Evolutionary conservation across 2,329 filamentous ascomycete genomes (phyloP).

Genomic region (Xylaria sp.): DNA sequence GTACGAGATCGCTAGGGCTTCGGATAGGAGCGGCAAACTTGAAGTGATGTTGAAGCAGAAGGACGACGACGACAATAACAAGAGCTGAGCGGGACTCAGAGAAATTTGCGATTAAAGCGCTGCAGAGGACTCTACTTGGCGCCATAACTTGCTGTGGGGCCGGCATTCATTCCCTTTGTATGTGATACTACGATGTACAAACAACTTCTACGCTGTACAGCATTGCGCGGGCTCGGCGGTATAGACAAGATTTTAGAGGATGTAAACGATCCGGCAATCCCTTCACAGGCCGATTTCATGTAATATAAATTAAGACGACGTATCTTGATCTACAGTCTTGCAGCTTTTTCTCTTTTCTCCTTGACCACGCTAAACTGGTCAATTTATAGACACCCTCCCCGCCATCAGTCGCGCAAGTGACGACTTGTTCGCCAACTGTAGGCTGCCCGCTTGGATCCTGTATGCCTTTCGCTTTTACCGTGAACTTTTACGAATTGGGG

Average conservation of each 20-base stretch:
- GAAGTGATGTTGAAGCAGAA: constrained; percentile 51
- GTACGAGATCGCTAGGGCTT: constrained; percentile 64
- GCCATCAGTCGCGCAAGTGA: too few species aligned
- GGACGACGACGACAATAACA: constrained; percentile 41
- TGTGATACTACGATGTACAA: constrained; percentile 12
- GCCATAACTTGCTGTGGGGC: constrained; percentile 14
- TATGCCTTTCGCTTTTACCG: too few species aligned
- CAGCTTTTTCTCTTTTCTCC: neutral
- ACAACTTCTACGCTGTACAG: constrained; percentile 1
- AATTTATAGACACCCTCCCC: too few species aligned
- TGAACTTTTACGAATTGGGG: too few species aligned
- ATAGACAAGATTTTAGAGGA: constrained; percentile 1
- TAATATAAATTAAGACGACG: neutral
- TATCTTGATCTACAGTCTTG: neutral
- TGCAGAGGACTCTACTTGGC: neutral
- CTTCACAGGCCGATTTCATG: constrained; percentile 8
- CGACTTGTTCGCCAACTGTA: too few species aligned
- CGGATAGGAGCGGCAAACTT: constrained; percentile 44
- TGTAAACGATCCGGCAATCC: neutral
- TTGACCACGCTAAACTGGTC: too few species aligned
- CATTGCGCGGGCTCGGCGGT: neutral
- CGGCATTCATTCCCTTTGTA: constrained; percentile 23
- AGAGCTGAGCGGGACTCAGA: constrained; percentile 14
- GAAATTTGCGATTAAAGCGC: neutral
- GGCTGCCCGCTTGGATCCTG: too few species aligned